A percentile compares a stretch with the other conserved stretches of the same genome.
Evolutionary conservation across 202 grass and related monocot species (phyloP).

Genomic region (Carex sylvatica): DNA sequence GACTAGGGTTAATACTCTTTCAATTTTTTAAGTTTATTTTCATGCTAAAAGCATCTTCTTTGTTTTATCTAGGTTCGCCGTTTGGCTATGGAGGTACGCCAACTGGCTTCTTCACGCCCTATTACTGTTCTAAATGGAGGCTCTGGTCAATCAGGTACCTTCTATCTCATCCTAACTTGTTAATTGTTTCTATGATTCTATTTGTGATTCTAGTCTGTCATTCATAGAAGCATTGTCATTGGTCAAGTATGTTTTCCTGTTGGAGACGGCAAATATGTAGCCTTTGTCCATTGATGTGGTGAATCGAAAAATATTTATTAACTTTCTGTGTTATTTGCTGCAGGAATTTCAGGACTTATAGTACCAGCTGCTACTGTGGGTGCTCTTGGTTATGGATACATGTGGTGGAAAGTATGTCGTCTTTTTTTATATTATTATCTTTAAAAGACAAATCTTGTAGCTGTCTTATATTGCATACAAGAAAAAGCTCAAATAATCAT

Average conservation of each 20-base stretch:
- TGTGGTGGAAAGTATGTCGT: slow-evolving; percentile 97
- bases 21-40: neutral
- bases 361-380: slow-evolving; percentile 87
- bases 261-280: neutral
- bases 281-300: neutral
- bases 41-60: neutral
- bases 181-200: slow-evolving; percentile 22
- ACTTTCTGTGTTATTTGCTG: slow-evolving; percentile 11
- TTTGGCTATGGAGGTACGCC: slow-evolving; percentile 63
- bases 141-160: slow-evolving; percentile 69
- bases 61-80: slow-evolving; percentile 49
- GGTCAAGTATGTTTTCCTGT: neutral
- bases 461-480: slow-evolving; percentile 23
- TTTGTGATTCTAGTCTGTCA: slow-evolving; percentile 15
- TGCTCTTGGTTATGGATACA: slow-evolving; percentile 83
- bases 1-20: neutral
- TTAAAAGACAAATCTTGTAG: slow-evolving; percentile 4
- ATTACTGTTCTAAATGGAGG: slow-evolving; percentile 66
- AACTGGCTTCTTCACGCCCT: slow-evolving; percentile 43
- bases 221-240: neutral
- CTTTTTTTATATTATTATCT: slow-evolving; percentile 20
- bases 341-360: slow-evolving; percentile 70
- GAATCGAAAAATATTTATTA: neutral
- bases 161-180: slow-evolving; percentile 28
- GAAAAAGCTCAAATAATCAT: neutral